phyloP scores from a whole-genome alignment of 768 basidiomycete species.

The Tylopilus felleus region DNA sequence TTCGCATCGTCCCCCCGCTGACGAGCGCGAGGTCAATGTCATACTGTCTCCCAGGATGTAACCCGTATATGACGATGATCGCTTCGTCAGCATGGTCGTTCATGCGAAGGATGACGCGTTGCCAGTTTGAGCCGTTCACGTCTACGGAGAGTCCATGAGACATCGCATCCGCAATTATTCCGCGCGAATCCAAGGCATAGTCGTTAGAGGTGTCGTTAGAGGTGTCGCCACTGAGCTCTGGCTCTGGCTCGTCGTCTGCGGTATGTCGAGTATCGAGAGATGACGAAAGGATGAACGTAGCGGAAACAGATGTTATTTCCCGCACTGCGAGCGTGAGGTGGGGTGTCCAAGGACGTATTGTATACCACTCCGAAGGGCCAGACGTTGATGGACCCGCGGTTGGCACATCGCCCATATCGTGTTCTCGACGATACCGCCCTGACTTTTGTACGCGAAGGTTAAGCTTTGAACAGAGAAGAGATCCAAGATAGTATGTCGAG shows the following conservation, averaged over 20 bases:
- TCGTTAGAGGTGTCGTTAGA: conserved; percentile 37
- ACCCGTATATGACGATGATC: conserved; percentile 85
- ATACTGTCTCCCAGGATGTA: conserved; percentile 86
- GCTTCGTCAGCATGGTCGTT: conserved; percentile 84
- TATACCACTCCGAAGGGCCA: conserved; percentile 49
- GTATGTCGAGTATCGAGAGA: conserved; percentile 34
- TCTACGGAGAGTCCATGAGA: conserved; percentile 74
- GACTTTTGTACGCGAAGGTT: neutral
- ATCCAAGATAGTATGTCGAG: neutral
- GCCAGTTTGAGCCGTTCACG: conserved; percentile 78
- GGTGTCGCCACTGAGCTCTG: conserved; percentile 30
- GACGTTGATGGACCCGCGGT: conserved; percentile 16
- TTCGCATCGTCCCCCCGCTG: conserved; percentile 56
- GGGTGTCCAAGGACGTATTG: conserved; percentile 74
- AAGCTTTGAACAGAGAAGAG: neutral
- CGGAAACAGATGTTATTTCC: conserved; percentile 80
- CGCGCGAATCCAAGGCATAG: conserved; percentile 31
- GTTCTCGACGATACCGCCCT: neutral
- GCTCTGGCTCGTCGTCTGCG: conserved; percentile 20
- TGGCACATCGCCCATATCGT: conserved; percentile 20
- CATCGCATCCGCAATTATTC: conserved; percentile 62
- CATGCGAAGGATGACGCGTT: conserved; percentile 72
- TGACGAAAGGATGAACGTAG: conserved; percentile 71
- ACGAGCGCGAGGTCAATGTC: conserved; percentile 83
- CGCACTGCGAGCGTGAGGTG: conserved; percentile 67